Base-by-base conservation (phyloP, 202 grass and related monocot species). In the Saccharum hybrid region DNA sequence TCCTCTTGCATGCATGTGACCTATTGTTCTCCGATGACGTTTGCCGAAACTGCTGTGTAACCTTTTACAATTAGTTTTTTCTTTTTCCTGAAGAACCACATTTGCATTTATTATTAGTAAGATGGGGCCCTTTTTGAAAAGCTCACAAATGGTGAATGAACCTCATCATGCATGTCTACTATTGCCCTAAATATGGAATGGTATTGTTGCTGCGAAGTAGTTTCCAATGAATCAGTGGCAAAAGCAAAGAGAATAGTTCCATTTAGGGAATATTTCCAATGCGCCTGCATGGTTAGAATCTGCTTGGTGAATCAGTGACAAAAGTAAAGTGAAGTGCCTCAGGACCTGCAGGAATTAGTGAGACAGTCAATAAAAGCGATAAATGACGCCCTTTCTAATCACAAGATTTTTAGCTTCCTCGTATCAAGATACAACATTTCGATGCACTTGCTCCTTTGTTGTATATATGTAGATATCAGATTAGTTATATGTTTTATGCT, bases 1-100 rank as follows among this genome's bases (percentile, higher is more conserved):
- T 76, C 88, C 91, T 89, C 91, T 87, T 79, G 77, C 10, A 31
- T 83, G 71, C 42, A 46, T 37, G 1, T 2, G 23, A 22, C 42
- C 18, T 54, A 36, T 71, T 68, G 1, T 37, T 62, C 59, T 78
- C 33, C 1, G 2, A 21, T 67, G 16, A 31, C 34, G 51, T 66
- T 62, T 82, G 16, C 16, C 59, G 9, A 21, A 52, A 30, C 3
- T 51, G 40, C 6, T 30, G 71, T 19, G 9, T 15, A 38, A 74
- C 48, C 45, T 28, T 42, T 34, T n/a, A 52, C 6, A 46, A 0
- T 23, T 26, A 26, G 8, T 61, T 45, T 26, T n/a, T n/a, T 2
- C n/a, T n/a, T 52, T 54, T 57, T 8, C 19, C 19, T 7, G 2
- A 21, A 57, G 18, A 57, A 57, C 19, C 54, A 21, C 19, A 57